These are phyloP conservation scores for Populus tomentosa DNA, from an alignment of 441 rosid genomes.

Conservation along the genomic window DNA sequence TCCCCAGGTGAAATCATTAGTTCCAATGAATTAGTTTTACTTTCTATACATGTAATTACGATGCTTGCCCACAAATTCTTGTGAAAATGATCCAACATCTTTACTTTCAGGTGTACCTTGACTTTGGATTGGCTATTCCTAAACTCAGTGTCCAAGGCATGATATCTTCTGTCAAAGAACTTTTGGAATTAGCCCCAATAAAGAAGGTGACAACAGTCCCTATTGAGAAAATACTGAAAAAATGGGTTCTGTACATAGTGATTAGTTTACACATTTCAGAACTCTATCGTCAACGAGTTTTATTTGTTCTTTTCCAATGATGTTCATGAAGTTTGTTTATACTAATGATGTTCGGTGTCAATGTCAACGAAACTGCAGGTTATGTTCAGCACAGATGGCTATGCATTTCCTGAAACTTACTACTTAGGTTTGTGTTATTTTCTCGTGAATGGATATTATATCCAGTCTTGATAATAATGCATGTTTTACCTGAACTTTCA, in stretches of 20 bases:
- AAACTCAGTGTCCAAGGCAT: constrained; percentile 89
- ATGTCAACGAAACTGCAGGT: constrained; percentile 53
- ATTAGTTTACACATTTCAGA: neutral
- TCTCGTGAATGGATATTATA: constrained; percentile 8
- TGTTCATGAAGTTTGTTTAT: neutral
- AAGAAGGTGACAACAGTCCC: constrained; percentile 59
- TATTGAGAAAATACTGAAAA: neutral
- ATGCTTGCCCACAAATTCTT: constrained; percentile 8
- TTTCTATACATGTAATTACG: neutral
- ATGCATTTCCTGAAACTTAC: constrained; percentile 87
- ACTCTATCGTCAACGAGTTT: constrained; percentile 4
- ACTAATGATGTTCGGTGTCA: constrained; percentile 13
- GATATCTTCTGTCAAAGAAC: constrained; percentile 84
- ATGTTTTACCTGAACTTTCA: neutral
- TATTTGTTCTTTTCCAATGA: neutral
- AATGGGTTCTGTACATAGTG: neutral
- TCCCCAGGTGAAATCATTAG: constrained; percentile 51
- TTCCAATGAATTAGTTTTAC: constrained; percentile 4
- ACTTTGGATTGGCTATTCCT: constrained; percentile 93
- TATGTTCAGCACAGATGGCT: constrained; percentile 98
- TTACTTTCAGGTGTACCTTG: constrained; percentile 76
- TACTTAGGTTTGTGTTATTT: constrained; percentile 62
- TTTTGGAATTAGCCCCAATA: constrained; percentile 78
- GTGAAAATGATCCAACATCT: constrained; percentile 17
- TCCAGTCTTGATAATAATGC: neutral